Base-by-base conservation (phyloP, 192 early-diverging fungal genomes). In the Podila horticola region DNA sequence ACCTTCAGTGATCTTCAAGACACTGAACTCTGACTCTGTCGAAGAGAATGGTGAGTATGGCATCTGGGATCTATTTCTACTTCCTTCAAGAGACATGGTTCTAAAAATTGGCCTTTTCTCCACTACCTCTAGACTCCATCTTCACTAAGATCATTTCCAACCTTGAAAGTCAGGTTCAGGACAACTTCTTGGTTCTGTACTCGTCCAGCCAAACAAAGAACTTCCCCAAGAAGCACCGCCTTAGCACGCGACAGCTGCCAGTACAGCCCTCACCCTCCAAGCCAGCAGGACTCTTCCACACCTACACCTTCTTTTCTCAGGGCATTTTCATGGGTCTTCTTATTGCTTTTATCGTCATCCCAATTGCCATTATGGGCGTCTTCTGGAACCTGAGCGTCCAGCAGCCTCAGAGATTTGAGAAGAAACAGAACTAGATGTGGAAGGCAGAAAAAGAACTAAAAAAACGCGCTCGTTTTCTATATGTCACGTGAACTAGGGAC, bases 371-470 rank as follows among this genome's bases (percentile, higher is more conserved):
- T 26, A 63, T 81, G 28, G 77, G 77, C 24, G 33, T 81, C 15
- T 65, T 65, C 66, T 81, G 77, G 77, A 81, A 81, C 71, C 58
- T 81, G 26, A 69, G 71, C 52, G 77, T 81, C 31, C 77, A 81
- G 22, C 71, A 73, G 29, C 77, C 77, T 36, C 77, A 81, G 62
- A 65, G 77, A 41, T 81, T 81, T 45, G 77, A 81, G 41, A 81
- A 81, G 71, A 81, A 81, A 66, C 71, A 73, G 45, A 81, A 81
- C 65, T 81, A 61, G 19, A 7, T 20, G 4, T 33, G 13, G 5
- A 58, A 2, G 9, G 2, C 3, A 1, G 17, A 60, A 30, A 29
- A 5, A 60, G 13, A 60, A 60, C 17, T 31, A 11, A 55, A 9
- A 55, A 55, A 55, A 11, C 8, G 36, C 8, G 36, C 36, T 38